A percentile compares a stretch with the other conserved stretches of the same genome.
Conservation (phyloP, 164 flowering plant genomes). For the Tetracentron sinense region DNA sequence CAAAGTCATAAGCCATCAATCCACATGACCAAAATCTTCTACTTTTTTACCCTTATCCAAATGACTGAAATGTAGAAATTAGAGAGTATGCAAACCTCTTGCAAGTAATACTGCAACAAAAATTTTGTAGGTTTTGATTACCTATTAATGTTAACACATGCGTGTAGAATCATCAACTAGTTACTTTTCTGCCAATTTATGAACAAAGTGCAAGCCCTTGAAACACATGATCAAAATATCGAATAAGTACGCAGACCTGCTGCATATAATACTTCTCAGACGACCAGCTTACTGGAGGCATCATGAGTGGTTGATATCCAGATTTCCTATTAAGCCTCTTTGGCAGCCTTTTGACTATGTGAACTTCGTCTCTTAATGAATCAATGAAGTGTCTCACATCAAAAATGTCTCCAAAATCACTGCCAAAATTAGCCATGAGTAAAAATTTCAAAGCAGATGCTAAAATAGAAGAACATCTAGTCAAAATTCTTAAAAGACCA, state of each 20-base stretch:
- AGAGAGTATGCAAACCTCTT: no score
- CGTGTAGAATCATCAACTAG: neutral
- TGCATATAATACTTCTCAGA: conserved; percentile 78
- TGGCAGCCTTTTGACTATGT: conserved; percentile 74
- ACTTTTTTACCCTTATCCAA: no score
- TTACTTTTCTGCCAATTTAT: neutral
- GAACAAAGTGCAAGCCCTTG: neutral
- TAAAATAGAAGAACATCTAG: neutral
- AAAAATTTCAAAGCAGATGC: conserved; percentile 7
- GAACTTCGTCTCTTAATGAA: conserved; percentile 89
- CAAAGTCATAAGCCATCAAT: no score
- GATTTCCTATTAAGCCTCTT: conserved; percentile 48
- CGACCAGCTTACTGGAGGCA: conserved; percentile 99
- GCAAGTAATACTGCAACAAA: no score
- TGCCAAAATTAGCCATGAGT: conserved; percentile 30
- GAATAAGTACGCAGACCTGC: conserved; percentile 50
- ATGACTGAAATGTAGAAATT: no score
- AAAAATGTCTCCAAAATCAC: conserved; percentile 89
- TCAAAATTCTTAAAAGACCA: neutral
- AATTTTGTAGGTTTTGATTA: no score
- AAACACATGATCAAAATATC: neutral
- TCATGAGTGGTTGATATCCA: conserved; percentile 46
- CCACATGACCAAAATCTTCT: no score
- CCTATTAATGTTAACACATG: no score
- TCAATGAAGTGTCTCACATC: conserved; percentile 78